Conservation (phyloP, 768 basidiomycete genomes). For the Tulasnella sp. region DNA sequence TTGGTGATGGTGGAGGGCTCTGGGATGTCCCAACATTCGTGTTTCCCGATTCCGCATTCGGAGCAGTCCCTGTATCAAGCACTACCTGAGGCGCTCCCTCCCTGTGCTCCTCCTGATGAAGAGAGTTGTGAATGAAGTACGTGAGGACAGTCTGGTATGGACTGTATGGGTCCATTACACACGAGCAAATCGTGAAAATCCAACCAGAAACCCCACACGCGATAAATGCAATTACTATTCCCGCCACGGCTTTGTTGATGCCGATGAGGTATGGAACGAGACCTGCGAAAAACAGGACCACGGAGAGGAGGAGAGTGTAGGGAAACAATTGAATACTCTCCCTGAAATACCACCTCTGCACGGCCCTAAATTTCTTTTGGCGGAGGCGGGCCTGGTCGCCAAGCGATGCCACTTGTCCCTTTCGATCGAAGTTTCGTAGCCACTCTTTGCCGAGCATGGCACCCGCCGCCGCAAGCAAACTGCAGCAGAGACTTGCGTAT, state of each 20-base stretch:
- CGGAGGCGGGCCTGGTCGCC: conserved; percentile 17
- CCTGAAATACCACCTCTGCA: conserved; percentile 17
- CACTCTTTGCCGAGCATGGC: conserved; percentile 28
- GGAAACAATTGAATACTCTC: conserved; percentile 14
- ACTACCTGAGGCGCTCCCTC: too few species aligned
- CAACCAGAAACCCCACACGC: not conserved
- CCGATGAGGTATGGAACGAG: conserved; percentile 14
- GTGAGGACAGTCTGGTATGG: conserved; percentile 12
- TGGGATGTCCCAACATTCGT: too few species aligned
- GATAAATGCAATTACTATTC: conserved; percentile 5
- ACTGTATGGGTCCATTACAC: not conserved
- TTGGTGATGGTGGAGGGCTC: too few species aligned
- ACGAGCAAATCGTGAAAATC: not conserved
- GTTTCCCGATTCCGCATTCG: too few species aligned
- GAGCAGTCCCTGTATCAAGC: too few species aligned
- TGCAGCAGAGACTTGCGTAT: conserved; percentile 27
- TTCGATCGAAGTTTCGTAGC: not conserved
- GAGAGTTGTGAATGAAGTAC: too few species aligned
- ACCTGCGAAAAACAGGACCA: conserved; percentile 19
- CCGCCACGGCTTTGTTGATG: not conserved
- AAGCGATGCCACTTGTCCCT: not conserved
- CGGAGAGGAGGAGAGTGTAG: not conserved
- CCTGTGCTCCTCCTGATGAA: too few species aligned
- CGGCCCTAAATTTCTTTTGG: conserved; percentile 5
- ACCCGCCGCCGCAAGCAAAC: conserved; percentile 16